phyloP scores from a whole-genome alignment of 768 basidiomycete species.

The Termitomyces sp. region DNA sequence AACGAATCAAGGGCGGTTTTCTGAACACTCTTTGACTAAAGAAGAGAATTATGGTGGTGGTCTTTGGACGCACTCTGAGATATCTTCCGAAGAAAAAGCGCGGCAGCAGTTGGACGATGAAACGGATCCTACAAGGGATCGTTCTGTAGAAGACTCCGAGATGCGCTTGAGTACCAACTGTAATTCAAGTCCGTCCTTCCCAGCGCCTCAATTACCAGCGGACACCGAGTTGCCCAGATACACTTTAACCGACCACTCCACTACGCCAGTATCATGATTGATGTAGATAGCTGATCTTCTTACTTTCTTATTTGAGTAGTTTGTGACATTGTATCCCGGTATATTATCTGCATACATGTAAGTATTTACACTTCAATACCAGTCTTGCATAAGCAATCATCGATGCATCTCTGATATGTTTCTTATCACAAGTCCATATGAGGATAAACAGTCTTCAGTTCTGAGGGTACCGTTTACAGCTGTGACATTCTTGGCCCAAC shows the following conservation, averaged over 20 bases:
- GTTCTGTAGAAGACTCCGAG: conserved; percentile 1
- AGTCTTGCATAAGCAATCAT: not conserved
- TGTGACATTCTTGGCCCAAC: not conserved
- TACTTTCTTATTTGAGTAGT: not conserved
- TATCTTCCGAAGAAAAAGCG: conserved; percentile 27
- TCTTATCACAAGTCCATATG: conserved; percentile 5
- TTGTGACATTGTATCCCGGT: not conserved
- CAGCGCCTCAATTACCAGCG: not conserved
- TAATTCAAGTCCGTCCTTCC: not conserved
- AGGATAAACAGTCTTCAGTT: conserved; percentile 7
- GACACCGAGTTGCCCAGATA: conserved; percentile 16
- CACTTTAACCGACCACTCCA: conserved; percentile 2
- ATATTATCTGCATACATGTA: not conserved
- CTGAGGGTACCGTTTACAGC: not conserved
- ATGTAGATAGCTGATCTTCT: not conserved
- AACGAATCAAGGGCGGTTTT: conserved; percentile 8
- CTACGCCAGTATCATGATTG: not conserved
- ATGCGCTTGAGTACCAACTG: not conserved
- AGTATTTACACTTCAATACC: no score
- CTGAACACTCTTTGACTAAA: conserved; percentile 6
- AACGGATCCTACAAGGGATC: not conserved
- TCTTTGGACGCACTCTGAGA: conserved; percentile 28
- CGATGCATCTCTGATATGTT: not conserved
- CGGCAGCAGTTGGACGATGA: conserved; percentile 18
- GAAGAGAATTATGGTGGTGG: conserved; percentile 31